Evolutionary conservation across 208 protist species (phyloP), one percentile per base, ranked within the genome.

Genomic region (Trypanosoma melophagium): DNA sequence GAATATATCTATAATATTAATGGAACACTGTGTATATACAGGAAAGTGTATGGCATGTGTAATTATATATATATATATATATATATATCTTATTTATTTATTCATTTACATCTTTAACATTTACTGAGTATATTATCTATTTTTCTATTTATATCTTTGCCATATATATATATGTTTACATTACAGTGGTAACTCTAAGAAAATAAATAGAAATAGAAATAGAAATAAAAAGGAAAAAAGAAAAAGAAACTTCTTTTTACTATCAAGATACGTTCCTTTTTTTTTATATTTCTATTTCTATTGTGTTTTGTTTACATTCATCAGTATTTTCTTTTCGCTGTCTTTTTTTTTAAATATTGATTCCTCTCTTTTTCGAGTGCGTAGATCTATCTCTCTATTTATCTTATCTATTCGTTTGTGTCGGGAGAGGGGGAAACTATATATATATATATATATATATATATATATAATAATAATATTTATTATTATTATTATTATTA

Each of bases 321-420:
- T 25, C 7, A 21, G 17, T 25, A 53, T 53, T 53, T 7, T 53
- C 7, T 53, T 53, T 53, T 21, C 17, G 7, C 7, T 9, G 7
- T 53, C 10, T 53, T 25, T 44, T 12, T 44, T 44, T 14, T 44
- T n/a, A n/a, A n/a, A n/a, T n/a, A n/a, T n/a, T n/a, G 7, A 44
- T 44, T 44, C 12, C 7, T 44, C 12, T 44, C 40, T 44, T 44
- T 44, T 44, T 44, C 12, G 7, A 44, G 7, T 44, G 7, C 40
- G 7, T 44, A n/a, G n/a, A n/a, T n/a, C n/a, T n/a, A n/a, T 73
- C 49, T 68, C 50, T 73, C 21, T 51, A 13, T 73, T 59, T 53
- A 8, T 0, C 12, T 42, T 42, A 52, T 80, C 24, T 40, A 3
- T 44, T 56, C 19, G 51, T 22, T 4, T 1, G 19, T 12, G 8